Evolutionary conservation across 768 basidiomycete species (phyloP).

Genomic region (Galerina sulciceps): DNA sequence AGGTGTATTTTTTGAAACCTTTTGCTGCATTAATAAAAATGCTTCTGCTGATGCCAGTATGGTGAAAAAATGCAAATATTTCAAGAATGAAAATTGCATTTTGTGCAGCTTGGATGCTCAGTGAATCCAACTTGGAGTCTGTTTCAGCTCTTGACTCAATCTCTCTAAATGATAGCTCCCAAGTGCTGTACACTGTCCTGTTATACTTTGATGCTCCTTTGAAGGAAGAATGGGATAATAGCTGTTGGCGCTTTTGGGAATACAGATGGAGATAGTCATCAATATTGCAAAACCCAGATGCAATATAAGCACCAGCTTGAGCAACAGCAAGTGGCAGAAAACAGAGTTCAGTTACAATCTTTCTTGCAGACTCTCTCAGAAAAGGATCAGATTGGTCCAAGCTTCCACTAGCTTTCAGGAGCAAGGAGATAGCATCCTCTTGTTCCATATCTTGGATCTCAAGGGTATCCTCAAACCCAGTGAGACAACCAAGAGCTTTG

Average conservation of each 20-base stretch:
- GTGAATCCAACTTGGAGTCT: no score
- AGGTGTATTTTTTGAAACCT: not conserved
- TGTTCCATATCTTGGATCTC: conserved; percentile 18
- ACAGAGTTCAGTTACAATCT: conserved; percentile 11
- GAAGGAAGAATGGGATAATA: conserved; percentile 8
- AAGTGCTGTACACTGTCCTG: conserved; percentile 18
- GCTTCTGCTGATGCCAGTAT: conserved; percentile 13
- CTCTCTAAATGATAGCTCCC: conserved; percentile 22
- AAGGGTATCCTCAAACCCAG: not conserved
- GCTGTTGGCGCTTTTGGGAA: not conserved
- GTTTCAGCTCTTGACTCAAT: conserved; percentile 11
- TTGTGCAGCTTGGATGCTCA: conserved; percentile 5
- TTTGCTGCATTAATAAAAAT: conserved; percentile 15
- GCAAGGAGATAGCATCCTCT: conserved; percentile 18
- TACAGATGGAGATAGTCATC: conserved; percentile 18
- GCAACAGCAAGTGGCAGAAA: conserved; percentile 18
- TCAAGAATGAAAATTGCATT: conserved; percentile 17
- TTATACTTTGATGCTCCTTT: conserved; percentile 17
- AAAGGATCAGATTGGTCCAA: not conserved
- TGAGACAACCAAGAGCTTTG: conserved; percentile 4
- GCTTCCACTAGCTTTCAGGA: conserved; percentile 15
- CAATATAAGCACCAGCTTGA: conserved; percentile 22
- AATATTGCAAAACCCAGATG: conserved; percentile 11
- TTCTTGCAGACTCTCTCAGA: not conserved
- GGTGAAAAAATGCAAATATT: conserved; percentile 22